These are phyloP conservation scores for Nephelium lappaceum DNA, from an alignment of 345 rosid species.

Conservation along the genomic window DNA sequence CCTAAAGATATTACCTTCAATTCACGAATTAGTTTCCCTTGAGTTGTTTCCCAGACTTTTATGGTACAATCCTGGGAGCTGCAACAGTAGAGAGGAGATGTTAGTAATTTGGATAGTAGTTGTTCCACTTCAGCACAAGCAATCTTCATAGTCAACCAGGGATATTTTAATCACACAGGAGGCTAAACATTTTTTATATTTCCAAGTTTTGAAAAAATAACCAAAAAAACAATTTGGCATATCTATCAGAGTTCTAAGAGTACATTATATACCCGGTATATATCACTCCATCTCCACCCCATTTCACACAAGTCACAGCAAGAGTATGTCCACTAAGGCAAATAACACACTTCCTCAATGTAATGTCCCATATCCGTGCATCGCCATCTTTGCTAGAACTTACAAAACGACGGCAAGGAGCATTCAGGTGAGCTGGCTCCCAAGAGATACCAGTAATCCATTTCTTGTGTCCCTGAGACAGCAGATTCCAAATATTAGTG, in stretches of 20 bases:
- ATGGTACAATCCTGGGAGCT: constrained; percentile 96
- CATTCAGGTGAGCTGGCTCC: constrained; percentile 91
- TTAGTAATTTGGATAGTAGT: constrained; percentile 1
- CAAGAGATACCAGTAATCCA: constrained; percentile 98
- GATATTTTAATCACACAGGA: background rate
- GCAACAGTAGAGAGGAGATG: constrained; percentile 29
- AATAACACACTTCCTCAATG: constrained; percentile 67
- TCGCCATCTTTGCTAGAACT: constrained; percentile 98
- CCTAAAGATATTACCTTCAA: constrained; percentile 63
- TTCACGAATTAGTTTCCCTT: constrained; percentile 95
- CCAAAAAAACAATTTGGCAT: background rate
- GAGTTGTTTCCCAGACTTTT: constrained; percentile 97
- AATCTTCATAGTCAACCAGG: background rate
- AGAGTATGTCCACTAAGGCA: constrained; percentile 88
- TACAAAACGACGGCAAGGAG: constrained; percentile 95
- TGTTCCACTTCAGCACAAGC: background rate
- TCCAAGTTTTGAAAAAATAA: background rate
- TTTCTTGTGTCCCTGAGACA: constrained; percentile 87
- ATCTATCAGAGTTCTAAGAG: background rate
- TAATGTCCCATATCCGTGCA: constrained; percentile 94
- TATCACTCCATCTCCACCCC: constrained; percentile 96
- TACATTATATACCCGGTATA: constrained; percentile 72
- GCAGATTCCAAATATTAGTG: constrained; percentile 24
- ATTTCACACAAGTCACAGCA: constrained; percentile 96
- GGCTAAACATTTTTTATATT: constrained; percentile 1